Evolutionary conservation across 164 flowering plant species (phyloP).

Genomic region (Liquidambar formosana): DNA sequence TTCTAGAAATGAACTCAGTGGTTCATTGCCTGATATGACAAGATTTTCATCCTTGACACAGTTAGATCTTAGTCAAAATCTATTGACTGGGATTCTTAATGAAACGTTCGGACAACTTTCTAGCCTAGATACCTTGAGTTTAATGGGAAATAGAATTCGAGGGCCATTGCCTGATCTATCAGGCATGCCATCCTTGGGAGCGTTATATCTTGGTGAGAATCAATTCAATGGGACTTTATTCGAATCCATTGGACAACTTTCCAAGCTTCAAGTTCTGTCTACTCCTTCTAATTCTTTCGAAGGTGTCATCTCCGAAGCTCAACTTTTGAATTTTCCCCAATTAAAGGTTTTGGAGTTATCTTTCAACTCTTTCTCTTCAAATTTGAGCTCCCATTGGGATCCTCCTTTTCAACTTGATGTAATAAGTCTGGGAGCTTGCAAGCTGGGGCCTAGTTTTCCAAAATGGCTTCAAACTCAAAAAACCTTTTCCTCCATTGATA

Average conservation of each 20-base stretch:
- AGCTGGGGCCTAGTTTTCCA: conserved; percentile 23
- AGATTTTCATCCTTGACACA: conserved; percentile 16
- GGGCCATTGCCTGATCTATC: too few relatives aligned
- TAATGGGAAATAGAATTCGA: too few relatives aligned
- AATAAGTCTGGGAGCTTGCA: conserved; percentile 7
- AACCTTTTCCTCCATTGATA: too few relatives aligned
- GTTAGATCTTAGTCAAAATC: conserved; percentile 2
- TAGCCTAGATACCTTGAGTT: background rate
- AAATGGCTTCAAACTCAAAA: too few relatives aligned
- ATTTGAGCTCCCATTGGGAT: conserved; percentile 15
- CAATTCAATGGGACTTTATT: conserved; percentile 7
- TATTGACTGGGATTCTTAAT: conserved; percentile 7
- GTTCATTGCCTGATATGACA: conserved; percentile 16
- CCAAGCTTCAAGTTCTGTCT: too few relatives aligned
- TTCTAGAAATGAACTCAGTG: too few relatives aligned
- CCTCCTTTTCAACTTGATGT: too few relatives aligned
- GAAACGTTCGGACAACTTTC: background rate
- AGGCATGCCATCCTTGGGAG: too few relatives aligned
- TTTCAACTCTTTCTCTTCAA: conserved; percentile 10
- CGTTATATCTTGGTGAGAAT: too few relatives aligned
- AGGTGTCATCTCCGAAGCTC: conserved; percentile 23
- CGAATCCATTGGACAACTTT: conserved; percentile 9
- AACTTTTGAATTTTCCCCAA: conserved; percentile 23
- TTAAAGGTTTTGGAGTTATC: conserved; percentile 12
- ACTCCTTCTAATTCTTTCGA: conserved; percentile 21